phyloP scores from a whole-genome alignment of 345 rosid genomes.

The Syzygium aqueum region DNA sequence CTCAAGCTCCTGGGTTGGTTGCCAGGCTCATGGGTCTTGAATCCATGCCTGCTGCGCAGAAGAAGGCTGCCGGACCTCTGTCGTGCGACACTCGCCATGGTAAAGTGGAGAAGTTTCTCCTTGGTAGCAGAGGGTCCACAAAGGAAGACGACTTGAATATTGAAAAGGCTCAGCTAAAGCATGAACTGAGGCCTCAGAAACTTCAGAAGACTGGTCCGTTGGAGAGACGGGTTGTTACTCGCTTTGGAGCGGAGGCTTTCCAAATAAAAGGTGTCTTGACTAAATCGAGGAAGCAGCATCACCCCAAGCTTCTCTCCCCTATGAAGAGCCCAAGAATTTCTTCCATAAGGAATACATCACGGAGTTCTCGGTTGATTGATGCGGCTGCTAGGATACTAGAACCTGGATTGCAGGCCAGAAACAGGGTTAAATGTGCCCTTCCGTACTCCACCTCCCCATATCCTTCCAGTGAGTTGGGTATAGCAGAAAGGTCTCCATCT shows the following conservation, averaged over 20 bases:
- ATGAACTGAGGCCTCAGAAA: conserved; percentile 72
- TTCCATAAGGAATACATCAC: conserved; percentile 34
- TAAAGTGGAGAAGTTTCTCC: conserved; percentile 14
- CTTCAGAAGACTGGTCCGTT: conserved; percentile 60
- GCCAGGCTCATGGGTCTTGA: conserved; percentile 98
- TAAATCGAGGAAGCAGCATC: conserved; percentile 52
- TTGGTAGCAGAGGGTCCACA: not conserved
- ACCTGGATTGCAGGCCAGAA: conserved; percentile 69
- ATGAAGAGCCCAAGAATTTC: conserved; percentile 59
- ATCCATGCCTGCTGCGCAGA: conserved; percentile 55
- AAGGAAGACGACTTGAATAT: conserved; percentile 16
- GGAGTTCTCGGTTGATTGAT: conserved; percentile 64
- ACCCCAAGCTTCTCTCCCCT: conserved; percentile 51
- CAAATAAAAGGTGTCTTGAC: conserved; percentile 69
- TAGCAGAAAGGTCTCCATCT: conserved; percentile 11
- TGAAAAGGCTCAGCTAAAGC: conserved; percentile 26
- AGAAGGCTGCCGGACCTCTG: conserved; percentile 42
- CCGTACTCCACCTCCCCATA: conserved; percentile 27
- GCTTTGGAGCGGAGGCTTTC: conserved; percentile 75
- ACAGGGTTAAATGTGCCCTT: conserved; percentile 44
- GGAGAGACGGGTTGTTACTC: conserved; percentile 50
- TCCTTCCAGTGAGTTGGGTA: conserved; percentile 10
- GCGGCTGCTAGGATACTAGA: conserved; percentile 85
- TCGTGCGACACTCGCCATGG: conserved; percentile 14
- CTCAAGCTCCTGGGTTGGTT: conserved; percentile 57